phyloP scores from a whole-genome alignment of 208 protist species.

The Leishmania tarentolae region DNA sequence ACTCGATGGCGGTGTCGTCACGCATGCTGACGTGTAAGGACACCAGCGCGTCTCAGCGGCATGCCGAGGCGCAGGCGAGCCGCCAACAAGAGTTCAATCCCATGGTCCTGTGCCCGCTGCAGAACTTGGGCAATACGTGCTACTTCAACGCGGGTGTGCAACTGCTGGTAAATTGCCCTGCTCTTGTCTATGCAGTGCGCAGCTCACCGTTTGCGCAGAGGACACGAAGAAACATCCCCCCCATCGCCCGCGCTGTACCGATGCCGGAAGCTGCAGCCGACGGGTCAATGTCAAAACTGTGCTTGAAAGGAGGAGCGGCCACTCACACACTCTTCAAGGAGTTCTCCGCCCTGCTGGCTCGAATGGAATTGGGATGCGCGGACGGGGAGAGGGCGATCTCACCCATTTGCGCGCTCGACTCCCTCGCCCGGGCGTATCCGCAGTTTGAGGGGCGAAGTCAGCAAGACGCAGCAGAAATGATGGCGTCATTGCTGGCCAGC shows the following conservation, averaged over 20 bases:
- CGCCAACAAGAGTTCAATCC: conserved; percentile 38
- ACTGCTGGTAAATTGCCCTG: conserved; percentile 89
- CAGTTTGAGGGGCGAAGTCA: conserved; percentile 83
- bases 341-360: conserved; percentile 49
- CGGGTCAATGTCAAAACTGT: conserved; percentile 17
- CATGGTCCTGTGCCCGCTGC: conserved; percentile 79
- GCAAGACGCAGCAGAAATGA: conserved; percentile 91
- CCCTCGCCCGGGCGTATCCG: conserved; percentile 58
- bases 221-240: neutral
- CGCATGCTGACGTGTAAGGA: conserved; percentile 9
- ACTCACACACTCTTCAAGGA: conserved; percentile 52
- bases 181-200: conserved; percentile 68
- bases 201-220: conserved; percentile 37
- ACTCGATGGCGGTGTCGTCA: neutral
- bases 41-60: conserved; percentile 18
- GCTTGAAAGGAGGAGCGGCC: conserved; percentile 28
- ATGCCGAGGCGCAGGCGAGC: conserved; percentile 24
- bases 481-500: conserved; percentile 61
- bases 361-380: conserved; percentile 60
- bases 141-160: conserved; percentile 97
- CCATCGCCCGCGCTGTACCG: neutral
- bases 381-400: conserved; percentile 35
- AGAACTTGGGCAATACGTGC: conserved; percentile 98
- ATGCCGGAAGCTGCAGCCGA: neutral
- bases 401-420: conserved; percentile 53